These are phyloP conservation scores for Exobasidium cylindrosporum DNA, from an alignment of 1,284 basidiomycete genomes.

Conservation along the genomic window DNA sequence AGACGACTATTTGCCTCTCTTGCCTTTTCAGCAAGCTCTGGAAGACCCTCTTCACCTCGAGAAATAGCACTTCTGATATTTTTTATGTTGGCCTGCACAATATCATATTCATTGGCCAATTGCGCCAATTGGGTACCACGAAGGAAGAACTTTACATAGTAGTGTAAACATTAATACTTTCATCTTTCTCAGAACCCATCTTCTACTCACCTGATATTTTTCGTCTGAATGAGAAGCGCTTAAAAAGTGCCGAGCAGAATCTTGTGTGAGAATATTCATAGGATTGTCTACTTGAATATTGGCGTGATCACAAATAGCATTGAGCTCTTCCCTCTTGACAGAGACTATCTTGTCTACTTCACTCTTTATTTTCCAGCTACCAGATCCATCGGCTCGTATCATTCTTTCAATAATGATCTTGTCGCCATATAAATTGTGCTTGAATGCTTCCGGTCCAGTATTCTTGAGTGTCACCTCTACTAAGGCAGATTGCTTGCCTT, in stretches of 20 bases:
- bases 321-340: constrained; percentile 78
- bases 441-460: constrained; percentile 81
- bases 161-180: too few species aligned
- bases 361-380: constrained; percentile 79
- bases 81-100: constrained; percentile 60
- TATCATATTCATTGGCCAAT: constrained; percentile 79
- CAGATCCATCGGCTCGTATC: constrained; percentile 71
- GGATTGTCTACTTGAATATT: constrained; percentile 97
- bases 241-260: constrained; percentile 75
- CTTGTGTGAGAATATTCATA: constrained; percentile 70
- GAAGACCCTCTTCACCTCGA: constrained; percentile 64
- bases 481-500: constrained; percentile 74
- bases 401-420: constrained; percentile 79
- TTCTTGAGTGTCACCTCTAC: constrained; percentile 82
- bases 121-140: constrained; percentile 87
- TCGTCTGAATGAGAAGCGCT: constrained; percentile 76
- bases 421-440: constrained; percentile 75
- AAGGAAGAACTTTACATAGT: constrained; percentile 73
- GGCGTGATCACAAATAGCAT: constrained; percentile 88
- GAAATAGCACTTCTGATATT: constrained; percentile 38
- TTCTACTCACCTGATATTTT: constrained; percentile 65
- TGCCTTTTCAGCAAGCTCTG: constrained; percentile 67
- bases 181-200: too few species aligned
- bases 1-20: constrained; percentile 66
- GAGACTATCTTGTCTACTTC: constrained; percentile 67